Percentiles rank a stretch among this genome's conserved stretches.
These are phyloP conservation scores for Zancudomyces culisetae DNA, from an alignment of 371 early-diverging fungal genomes.

Conservation along the genomic window DNA sequence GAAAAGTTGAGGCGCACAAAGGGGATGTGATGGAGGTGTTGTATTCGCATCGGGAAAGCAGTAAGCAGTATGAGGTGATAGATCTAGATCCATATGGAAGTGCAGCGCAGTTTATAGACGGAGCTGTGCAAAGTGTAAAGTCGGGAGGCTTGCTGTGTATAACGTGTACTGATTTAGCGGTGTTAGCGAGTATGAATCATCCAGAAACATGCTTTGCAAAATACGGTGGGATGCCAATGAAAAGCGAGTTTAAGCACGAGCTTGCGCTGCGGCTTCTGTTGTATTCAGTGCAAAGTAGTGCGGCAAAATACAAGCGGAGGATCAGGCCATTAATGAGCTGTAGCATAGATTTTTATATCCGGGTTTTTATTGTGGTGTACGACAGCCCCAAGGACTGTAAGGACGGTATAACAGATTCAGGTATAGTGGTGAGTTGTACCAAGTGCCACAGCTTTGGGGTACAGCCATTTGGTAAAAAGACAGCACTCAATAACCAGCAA, in stretches of 20 bases:
- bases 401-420: conserved; percentile 52
- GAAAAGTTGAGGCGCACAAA: conserved; percentile 53
- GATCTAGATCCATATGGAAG: conserved; percentile 99
- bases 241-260: conserved; percentile 64
- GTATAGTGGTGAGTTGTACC: conserved; percentile 63
- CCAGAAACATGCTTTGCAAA: conserved; percentile 85
- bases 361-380: conserved; percentile 93
- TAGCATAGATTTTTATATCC: conserved; percentile 97
- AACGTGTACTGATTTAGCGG: conserved; percentile 98
- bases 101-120: conserved; percentile 92
- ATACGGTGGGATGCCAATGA: conserved; percentile 85
- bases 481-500: conserved; percentile 24
- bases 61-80: conserved; percentile 56
- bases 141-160: conserved; percentile 94
- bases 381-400: conserved; percentile 59
- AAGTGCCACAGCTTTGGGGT: conserved; percentile 55
- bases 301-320: conserved; percentile 66
- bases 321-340: conserved; percentile 87
- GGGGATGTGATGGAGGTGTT: conserved; percentile 76
- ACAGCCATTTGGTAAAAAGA: conserved; percentile 46
- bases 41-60: conserved; percentile 45
- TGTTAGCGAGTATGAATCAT: conserved; percentile 80
- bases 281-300: conserved; percentile 64
- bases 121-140: conserved; percentile 80
- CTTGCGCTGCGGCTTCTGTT: conserved; percentile 84